These are phyloP conservation scores for Pisolithus orientalis DNA, from an alignment of 768 basidiomycete species.

Conservation along the genomic window DNA sequence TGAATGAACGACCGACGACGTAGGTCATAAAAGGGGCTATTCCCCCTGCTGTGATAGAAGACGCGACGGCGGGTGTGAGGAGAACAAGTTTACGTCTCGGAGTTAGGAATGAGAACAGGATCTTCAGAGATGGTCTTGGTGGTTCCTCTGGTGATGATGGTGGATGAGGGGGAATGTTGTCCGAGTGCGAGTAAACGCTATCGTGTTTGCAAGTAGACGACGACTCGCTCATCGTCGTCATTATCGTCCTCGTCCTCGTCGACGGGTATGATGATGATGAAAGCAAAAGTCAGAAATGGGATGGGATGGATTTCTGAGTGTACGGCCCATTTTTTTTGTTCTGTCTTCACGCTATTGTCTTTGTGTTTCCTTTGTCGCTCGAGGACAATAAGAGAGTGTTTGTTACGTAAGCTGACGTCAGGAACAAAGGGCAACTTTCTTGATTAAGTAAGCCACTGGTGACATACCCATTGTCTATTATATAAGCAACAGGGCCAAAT, in stretches of 20 bases:
- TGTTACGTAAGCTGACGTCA: neutral
- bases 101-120: constrained; percentile 64
- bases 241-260: no score
- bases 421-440: neutral
- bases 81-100: constrained; percentile 48
- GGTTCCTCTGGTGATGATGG: constrained; percentile 16
- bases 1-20: constrained; percentile 72
- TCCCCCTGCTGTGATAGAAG: constrained; percentile 60
- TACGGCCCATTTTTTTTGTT: neutral
- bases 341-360: neutral
- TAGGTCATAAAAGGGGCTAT: constrained; percentile 84
- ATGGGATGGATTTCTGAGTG: neutral
- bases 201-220: no score
- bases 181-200: neutral
- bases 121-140: constrained; percentile 48
- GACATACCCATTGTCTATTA: neutral
- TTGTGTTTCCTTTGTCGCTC: neutral
- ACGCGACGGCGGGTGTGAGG: constrained; percentile 56
- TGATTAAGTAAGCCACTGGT: neutral
- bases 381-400: neutral
- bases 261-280: neutral
- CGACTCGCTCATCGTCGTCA: no score
- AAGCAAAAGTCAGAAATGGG: neutral
- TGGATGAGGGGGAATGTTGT: neutral
- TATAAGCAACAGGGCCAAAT: no score